phyloP scores from a whole-genome alignment of 179 eudicot species.

The Amaranthus tricolor region DNA sequence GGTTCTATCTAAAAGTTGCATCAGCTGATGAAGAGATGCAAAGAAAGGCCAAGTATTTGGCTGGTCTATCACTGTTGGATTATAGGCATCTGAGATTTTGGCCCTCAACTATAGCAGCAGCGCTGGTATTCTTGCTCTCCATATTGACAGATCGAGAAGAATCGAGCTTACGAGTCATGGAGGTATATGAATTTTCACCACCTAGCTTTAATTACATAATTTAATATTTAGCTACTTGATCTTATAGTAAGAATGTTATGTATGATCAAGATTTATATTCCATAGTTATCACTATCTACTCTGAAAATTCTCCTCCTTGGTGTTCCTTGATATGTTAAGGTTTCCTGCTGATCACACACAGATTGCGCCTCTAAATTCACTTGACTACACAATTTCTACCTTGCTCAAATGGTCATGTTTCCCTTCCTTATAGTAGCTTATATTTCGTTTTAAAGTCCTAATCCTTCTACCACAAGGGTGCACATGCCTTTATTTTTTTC shows the following conservation, averaged over 20 bases:
- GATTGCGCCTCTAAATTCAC: neutral
- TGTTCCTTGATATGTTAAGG: neutral
- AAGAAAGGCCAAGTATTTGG: slow-evolving; percentile 55
- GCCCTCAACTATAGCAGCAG: slow-evolving; percentile 98
- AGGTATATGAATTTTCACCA: neutral
- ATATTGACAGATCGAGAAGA: slow-evolving; percentile 48
- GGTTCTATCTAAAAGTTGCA: slow-evolving; percentile 94
- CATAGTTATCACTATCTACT: too few relatives aligned
- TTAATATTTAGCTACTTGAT: neutral
- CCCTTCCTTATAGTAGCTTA: neutral
- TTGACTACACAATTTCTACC: neutral
- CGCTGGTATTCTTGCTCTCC: slow-evolving; percentile 68
- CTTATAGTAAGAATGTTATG: too few relatives aligned
- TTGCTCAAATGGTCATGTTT: neutral
- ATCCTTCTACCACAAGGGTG: neutral
- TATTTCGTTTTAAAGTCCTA: neutral
- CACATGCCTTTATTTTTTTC: neutral
- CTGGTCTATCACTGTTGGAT: slow-evolving; percentile 64
- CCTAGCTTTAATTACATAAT: neutral
- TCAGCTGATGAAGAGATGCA: slow-evolving; percentile 59
- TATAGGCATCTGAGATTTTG: slow-evolving; percentile 73
- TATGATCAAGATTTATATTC: neutral
- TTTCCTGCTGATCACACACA: too few relatives aligned
- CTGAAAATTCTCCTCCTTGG: neutral
- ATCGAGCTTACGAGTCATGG: slow-evolving; percentile 40